A percentile compares a stretch with the other conserved stretches of the same genome.
These are phyloP conservation scores for Penicillium sp. DNA, from an alignment of 2,329 filamentous ascomycete genomes.

Conservation along the genomic window DNA sequence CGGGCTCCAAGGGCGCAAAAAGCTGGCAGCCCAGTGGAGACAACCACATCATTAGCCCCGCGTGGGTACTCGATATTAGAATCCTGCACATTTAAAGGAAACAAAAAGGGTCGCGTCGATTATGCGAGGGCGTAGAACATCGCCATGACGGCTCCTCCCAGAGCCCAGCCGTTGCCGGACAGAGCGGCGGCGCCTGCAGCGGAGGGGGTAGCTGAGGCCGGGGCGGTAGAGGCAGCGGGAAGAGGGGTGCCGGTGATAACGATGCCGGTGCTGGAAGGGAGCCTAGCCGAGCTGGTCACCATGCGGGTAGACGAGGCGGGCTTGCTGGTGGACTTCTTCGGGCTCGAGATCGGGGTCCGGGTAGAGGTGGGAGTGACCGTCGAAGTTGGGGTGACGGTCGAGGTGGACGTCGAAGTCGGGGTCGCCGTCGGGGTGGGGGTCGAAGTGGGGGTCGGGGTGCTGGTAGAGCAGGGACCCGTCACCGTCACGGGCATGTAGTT, in stretches of 20 bases:
- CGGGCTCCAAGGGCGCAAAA: slow-evolving; percentile 4
- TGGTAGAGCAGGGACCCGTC: slow-evolving; percentile 15
- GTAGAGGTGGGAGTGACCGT: slow-evolving; percentile 11
- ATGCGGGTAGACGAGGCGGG: slow-evolving; percentile 14
- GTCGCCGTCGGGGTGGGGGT: slow-evolving; percentile 17
- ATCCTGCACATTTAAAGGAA: not conserved
- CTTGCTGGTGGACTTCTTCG: slow-evolving; percentile 17
- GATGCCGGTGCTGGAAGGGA: slow-evolving; percentile 4
- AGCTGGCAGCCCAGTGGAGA: not conserved
- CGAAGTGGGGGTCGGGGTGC: slow-evolving; percentile 20
- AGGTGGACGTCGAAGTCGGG: slow-evolving; percentile 13
- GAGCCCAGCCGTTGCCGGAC: slow-evolving; percentile 23
- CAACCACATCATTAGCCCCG: not conserved
- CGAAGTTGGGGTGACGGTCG: slow-evolving; percentile 6
- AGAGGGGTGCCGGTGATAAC: slow-evolving; percentile 14
- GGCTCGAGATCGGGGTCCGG: slow-evolving; percentile 7
- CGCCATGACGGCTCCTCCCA: slow-evolving; percentile 27
- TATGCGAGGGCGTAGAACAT: slow-evolving; percentile 29
- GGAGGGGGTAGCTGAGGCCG: slow-evolving; percentile 9
- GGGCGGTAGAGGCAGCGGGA: slow-evolving; percentile 7
- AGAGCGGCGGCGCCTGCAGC: slow-evolving; percentile 25
- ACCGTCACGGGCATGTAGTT: slow-evolving; percentile 29
- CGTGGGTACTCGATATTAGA: not conserved
- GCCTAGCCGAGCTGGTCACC: slow-evolving; percentile 10
- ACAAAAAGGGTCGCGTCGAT: not conserved